Percentiles rank a stretch among this genome's conserved stretches.
These are phyloP conservation scores for Rhodotorula sp. DNA, from an alignment of 1,284 basidiomycete genomes.

Conservation along the genomic window DNA sequence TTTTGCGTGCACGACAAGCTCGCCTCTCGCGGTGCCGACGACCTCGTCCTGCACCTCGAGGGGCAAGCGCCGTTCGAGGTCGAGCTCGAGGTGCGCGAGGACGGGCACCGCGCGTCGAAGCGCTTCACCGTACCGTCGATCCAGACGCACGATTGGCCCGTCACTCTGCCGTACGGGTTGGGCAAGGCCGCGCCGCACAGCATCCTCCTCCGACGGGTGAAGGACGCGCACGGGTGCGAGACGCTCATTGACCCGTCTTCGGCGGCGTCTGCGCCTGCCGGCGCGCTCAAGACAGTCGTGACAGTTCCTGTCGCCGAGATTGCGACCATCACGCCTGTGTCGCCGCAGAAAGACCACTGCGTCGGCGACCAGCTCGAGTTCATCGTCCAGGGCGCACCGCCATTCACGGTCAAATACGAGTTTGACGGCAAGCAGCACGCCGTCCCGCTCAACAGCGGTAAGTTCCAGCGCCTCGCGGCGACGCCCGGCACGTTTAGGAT, in stretches of 20 bases:
- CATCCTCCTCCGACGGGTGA: conserved; percentile 71
- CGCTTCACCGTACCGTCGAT: conserved; percentile 60
- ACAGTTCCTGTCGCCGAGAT: conserved; percentile 91
- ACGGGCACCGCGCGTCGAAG: conserved; percentile 65
- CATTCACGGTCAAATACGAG: conserved; percentile 90
- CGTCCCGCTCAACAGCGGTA: conserved; percentile 73
- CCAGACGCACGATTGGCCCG: conserved; percentile 67
- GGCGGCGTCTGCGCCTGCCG: conserved; percentile 5
- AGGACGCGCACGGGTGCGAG: conserved; percentile 76
- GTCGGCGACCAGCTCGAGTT: conserved; percentile 89
- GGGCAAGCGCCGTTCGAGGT: conserved; percentile 89
- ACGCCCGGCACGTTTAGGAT: conserved; percentile 78
- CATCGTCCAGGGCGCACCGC: conserved; percentile 90
- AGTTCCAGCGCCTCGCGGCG: conserved; percentile 80
- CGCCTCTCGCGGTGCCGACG: conserved; percentile 58
- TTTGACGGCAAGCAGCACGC: conserved; percentile 74
- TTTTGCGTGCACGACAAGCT: conserved; percentile 76
- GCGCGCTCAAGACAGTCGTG: conserved; percentile 56
- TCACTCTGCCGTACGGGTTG: conserved; percentile 75
- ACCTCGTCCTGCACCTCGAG: conserved; percentile 62
- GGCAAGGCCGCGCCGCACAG: conserved; percentile 76
- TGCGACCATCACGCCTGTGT: conserved; percentile 83
- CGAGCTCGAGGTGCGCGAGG: conserved; percentile 71
- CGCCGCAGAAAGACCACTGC: conserved; percentile 77
- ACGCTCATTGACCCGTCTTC: conserved; percentile 56